These are phyloP conservation scores for Stemphylium vesicarium DNA, from an alignment of 2,329 filamentous ascomycete species.

Conservation along the genomic window DNA sequence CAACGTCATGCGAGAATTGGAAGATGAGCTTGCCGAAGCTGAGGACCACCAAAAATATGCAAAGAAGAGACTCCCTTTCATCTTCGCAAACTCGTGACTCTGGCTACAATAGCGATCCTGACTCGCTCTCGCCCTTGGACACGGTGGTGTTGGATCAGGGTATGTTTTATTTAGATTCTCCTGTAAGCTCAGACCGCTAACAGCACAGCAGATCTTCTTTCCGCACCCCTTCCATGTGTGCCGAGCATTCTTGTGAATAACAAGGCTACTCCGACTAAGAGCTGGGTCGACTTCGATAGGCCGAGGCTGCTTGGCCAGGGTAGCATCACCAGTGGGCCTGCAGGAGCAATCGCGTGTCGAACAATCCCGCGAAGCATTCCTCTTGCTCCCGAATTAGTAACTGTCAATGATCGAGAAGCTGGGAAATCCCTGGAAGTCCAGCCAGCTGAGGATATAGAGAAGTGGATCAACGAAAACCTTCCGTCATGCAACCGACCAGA, in stretches of 20 bases:
- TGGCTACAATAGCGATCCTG: conserved; percentile 41
- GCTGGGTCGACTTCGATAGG: conserved; percentile 8
- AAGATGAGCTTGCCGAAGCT: conserved; percentile 25
- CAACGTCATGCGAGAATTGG: conserved; percentile 11
- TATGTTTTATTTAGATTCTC: conserved; percentile 8
- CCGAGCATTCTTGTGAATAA: conserved; percentile 10
- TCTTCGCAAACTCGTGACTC: conserved; percentile 39
- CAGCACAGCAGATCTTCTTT: conserved; percentile 10
- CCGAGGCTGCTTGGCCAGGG: background rate
- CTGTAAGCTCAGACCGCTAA: conserved; percentile 11
- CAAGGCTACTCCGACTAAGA: conserved; percentile 14
- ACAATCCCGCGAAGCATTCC: background rate
- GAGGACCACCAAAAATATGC: conserved; percentile 20
- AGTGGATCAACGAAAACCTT: conserved; percentile 36
- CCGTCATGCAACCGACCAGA: conserved; percentile 27
- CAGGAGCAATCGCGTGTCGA: background rate
- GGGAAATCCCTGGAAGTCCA: background rate
- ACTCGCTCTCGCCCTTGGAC: conserved; percentile 37
- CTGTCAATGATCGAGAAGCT: background rate
- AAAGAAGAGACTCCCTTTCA: conserved; percentile 35
- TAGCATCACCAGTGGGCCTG: conserved; percentile 6
- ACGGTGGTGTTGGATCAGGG: conserved; percentile 21
- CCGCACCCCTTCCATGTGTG: conserved; percentile 5
- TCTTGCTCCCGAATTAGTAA: background rate
- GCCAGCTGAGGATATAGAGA: conserved; percentile 23